Evolutionary conservation across 805 yeast species (phyloP), one percentile per base, ranked within the genome.

Genomic region (Saturnispora bothae): DNA sequence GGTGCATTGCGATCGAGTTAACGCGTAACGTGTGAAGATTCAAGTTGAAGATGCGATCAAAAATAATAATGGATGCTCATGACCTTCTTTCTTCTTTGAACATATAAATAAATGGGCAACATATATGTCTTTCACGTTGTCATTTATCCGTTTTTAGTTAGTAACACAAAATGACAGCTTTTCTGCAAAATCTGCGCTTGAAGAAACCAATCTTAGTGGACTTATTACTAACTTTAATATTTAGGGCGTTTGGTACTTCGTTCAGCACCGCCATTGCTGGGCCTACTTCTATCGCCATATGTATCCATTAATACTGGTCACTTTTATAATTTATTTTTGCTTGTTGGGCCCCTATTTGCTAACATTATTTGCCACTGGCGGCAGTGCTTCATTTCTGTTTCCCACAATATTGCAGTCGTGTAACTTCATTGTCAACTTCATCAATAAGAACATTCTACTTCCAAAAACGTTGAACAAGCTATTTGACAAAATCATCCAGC

Each of bases 351-450:
- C 48, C 12, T 49, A 49, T 18, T 26, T 51, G 1, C 3, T 44
- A 1, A 31, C 49, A 1, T 32, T 51, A 34, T 19, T 49, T 5
- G 8, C 48, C 6, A 49, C 58, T 2, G 59, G 57, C 7, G 56
- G 59, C 1, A 16, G 48, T 3, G 31, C 43, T 2, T 38, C 57
- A 1, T 31, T 51, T 14, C 18, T 51, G 16, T 45, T 49, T 4
- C 51, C 59, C 1, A 40, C 58, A 1, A 45, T 54, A 1, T 44
- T 59, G 26, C 65, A 62, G 33, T 48, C 57, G 32, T 42, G 59
- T 14, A 49, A 50, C 7, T 52, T 56, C 18, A 36, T 61, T 31
- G 52, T 60, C 7, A 47, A 52, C 21, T 42, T 53, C 17, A 48
- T 61, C 27, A 50, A 54, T 27, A 52, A 53, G 15, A 28, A 40